phyloP scores from a whole-genome alignment of 2,329 filamentous ascomycete genomes.

The Aspergillus hiratsukae region DNA sequence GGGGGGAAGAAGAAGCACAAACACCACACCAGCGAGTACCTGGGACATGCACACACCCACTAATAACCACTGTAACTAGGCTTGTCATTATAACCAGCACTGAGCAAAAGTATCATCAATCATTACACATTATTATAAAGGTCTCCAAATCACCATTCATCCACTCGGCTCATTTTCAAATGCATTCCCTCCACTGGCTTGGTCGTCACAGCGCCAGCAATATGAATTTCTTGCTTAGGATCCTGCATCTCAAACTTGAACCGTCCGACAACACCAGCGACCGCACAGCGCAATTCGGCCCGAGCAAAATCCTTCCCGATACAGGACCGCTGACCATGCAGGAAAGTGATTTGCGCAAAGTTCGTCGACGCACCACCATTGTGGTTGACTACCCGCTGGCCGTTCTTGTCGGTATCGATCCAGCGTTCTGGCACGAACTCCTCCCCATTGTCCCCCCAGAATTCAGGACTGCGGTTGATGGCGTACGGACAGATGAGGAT shows the following conservation, averaged over 20 bases:
- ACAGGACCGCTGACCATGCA: slow-evolving; percentile 35
- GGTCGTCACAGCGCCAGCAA: slow-evolving; percentile 35
- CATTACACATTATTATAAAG: not conserved
- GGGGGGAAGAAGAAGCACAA: slow-evolving; percentile 14
- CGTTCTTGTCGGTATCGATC: slow-evolving; percentile 57
- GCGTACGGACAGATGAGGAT: slow-evolving; percentile 65
- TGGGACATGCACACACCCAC: slow-evolving; percentile 18
- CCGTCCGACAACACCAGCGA: slow-evolving; percentile 36
- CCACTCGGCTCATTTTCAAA: slow-evolving; percentile 29
- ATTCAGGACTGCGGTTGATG: slow-evolving; percentile 61
- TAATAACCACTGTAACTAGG: slow-evolving; percentile 1
- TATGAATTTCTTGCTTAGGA: slow-evolving; percentile 32
- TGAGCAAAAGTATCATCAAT: not conserved
- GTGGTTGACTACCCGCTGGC: slow-evolving; percentile 46
- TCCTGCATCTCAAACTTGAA: slow-evolving; percentile 36
- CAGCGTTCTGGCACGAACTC: slow-evolving; percentile 76
- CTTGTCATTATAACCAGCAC: not conserved
- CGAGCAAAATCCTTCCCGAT: slow-evolving; percentile 43
- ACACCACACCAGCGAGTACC: slow-evolving; percentile 27
- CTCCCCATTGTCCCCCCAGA: slow-evolving; percentile 71
- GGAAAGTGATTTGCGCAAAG: slow-evolving; percentile 37
- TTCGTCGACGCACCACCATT: slow-evolving; percentile 42
- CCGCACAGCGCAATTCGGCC: slow-evolving; percentile 36
- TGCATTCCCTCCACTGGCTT: slow-evolving; percentile 39
- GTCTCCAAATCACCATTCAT: slow-evolving; percentile 24